phyloP scores from a whole-genome alignment of 2,329 filamentous ascomycete species.

The Taxawa tesnikishii region DNA sequence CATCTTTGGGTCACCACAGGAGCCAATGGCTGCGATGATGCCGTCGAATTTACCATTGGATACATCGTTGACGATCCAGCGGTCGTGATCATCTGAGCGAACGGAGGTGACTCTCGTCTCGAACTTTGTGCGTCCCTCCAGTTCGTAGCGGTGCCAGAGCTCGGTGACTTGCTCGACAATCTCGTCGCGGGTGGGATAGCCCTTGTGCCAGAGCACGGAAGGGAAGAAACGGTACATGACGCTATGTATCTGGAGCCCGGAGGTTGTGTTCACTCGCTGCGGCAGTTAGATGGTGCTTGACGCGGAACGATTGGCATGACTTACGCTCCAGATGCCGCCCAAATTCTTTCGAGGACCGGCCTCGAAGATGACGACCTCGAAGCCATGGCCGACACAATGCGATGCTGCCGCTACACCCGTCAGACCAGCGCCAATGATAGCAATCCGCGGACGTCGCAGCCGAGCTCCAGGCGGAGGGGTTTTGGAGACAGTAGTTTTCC shows the following conservation, averaged over 20 bases:
- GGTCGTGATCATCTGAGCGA: conserved; percentile 53
- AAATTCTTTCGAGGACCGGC: conserved; percentile 52
- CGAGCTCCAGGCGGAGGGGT: conserved; percentile 49
- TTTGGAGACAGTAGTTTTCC: conserved; percentile 55
- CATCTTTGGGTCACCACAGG: conserved; percentile 67
- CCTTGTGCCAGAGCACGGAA: conserved; percentile 57
- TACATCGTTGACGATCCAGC: conserved; percentile 67
- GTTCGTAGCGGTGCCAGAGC: conserved; percentile 63
- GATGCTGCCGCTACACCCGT: conserved; percentile 68
- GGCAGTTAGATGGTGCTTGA: neutral
- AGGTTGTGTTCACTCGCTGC: conserved; percentile 69
- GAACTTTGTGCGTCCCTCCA: conserved; percentile 61
- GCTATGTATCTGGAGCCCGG: conserved; percentile 70
- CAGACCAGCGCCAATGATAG: conserved; percentile 39
- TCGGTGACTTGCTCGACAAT: conserved; percentile 60
- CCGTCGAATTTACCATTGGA: conserved; percentile 65
- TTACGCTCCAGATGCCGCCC: conserved; percentile 70
- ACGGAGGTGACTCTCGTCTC: conserved; percentile 56
- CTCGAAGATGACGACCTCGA: conserved; percentile 72
- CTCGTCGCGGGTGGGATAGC: conserved; percentile 67
- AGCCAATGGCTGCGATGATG: conserved; percentile 65
- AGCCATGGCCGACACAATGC: conserved; percentile 76
- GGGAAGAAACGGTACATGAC: conserved; percentile 85
- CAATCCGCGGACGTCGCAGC: conserved; percentile 47
- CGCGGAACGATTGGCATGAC: conserved; percentile 13